Evolutionary conservation across 192 early-diverging fungal species (phyloP).

Genomic region (Backusella tuberculispora): DNA sequence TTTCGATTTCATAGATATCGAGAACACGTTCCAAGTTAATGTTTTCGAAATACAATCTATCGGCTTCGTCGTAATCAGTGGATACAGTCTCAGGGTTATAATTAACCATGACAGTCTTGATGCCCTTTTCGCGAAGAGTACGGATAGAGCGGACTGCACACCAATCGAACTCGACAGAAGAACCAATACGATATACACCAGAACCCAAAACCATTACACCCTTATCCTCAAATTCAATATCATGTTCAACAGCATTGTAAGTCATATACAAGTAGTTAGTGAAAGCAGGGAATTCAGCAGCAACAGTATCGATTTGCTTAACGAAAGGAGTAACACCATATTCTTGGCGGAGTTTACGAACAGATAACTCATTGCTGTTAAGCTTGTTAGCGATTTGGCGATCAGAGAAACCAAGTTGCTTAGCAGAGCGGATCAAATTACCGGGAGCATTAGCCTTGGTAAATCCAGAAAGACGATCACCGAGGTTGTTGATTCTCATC

Average conservation of each 20-base stretch:
- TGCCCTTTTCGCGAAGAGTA: slow-evolving; percentile 80
- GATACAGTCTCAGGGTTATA: slow-evolving; percentile 99
- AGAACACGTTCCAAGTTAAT: slow-evolving; percentile 92
- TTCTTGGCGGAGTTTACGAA: slow-evolving; percentile 81
- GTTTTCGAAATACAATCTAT: slow-evolving; percentile 96
- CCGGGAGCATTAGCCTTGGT: slow-evolving; percentile 63
- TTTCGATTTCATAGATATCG: slow-evolving; percentile 96
- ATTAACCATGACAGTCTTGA: slow-evolving; percentile 99
- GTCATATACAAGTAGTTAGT: slow-evolving; percentile 99
- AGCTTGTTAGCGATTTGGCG: slow-evolving; percentile 74
- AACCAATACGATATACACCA: slow-evolving; percentile 98
- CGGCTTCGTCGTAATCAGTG: slow-evolving; percentile 98
- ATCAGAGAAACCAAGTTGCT: slow-evolving; percentile 98
- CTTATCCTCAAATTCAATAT: slow-evolving; percentile 90
- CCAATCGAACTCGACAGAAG: slow-evolving; percentile 99
- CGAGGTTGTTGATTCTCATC: slow-evolving; percentile 82
- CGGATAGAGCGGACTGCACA: slow-evolving; percentile 96
- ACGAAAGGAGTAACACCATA: slow-evolving; percentile 91
- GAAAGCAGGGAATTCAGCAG: slow-evolving; percentile 97
- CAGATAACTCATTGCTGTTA: slow-evolving; percentile 86
- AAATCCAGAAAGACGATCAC: slow-evolving; percentile 69
- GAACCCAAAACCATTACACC: slow-evolving; percentile 97
- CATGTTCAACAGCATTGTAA: slow-evolving; percentile 94
- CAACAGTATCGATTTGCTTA: slow-evolving; percentile 98
- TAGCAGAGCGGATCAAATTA: slow-evolving; percentile 69